These are phyloP conservation scores for Phyllosticta citrichinensis DNA, from an alignment of 2,329 filamentous ascomycete species.

Conservation along the genomic window DNA sequence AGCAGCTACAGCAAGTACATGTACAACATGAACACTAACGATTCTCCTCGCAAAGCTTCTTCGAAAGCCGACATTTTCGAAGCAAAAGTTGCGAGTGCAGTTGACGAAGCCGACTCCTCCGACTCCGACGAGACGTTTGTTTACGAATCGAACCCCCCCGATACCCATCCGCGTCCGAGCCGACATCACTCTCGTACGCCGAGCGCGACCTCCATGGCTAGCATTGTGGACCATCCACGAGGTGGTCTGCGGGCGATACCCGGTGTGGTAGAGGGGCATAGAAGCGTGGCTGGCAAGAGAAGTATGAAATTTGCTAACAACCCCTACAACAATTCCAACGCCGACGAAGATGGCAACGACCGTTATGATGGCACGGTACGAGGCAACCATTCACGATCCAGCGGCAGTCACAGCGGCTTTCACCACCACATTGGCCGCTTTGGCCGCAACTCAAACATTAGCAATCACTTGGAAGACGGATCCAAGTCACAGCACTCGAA, in stretches of 20 bases:
- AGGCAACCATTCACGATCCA: conserved; percentile 32
- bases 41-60: conserved; percentile 49
- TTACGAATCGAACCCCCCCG: conserved; percentile 88
- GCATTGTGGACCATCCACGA: conserved; percentile 52
- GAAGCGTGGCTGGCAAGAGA: conserved; percentile 63
- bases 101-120: conserved; percentile 91
- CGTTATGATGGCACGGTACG: conserved; percentile 29
- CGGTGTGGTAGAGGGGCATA: conserved; percentile 53
- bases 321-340: conserved; percentile 55
- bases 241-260: conserved; percentile 54
- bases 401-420: conserved; percentile 59
- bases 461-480: conserved; percentile 16
- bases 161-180: conserved; percentile 50
- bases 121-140: conserved; percentile 98
- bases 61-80: conserved; percentile 98
- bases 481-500: conserved; percentile 66
- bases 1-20: conserved; percentile 2
- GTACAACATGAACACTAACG: conserved; percentile 22
- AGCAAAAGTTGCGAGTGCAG: conserved; percentile 88
- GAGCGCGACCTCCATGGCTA: conserved; percentile 72
- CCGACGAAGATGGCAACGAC: conserved; percentile 35
- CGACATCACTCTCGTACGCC: conserved; percentile 80
- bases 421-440: conserved; percentile 76
- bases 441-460: conserved; percentile 41
- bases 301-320: conserved; percentile 93